A percentile compares a stretch with the other conserved stretches of the same genome.
These are phyloP conservation scores for Nadsonia commutata DNA, from an alignment of 1,139 yeast species.

Conservation along the genomic window DNA sequence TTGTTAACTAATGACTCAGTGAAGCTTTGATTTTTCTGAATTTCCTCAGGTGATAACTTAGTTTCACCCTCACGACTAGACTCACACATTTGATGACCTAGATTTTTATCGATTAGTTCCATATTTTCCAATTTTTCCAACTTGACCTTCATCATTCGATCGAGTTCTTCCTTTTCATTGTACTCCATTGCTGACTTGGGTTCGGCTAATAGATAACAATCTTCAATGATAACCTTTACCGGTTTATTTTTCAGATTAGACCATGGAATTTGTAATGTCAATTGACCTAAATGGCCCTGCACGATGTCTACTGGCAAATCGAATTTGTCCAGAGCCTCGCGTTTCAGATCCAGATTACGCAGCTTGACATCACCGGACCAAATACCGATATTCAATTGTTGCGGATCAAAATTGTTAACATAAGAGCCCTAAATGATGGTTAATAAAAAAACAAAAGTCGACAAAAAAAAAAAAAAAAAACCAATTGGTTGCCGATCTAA, in stretches of 20 bases:
- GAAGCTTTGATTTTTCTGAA: slow-evolving; percentile 56
- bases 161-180: slow-evolving; percentile 51
- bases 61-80: slow-evolving; percentile 20
- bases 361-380: slow-evolving; percentile 97
- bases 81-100: slow-evolving; percentile 4
- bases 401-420: slow-evolving; percentile 90
- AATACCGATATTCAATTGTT: slow-evolving; percentile 85
- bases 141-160: slow-evolving; percentile 53
- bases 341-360: slow-evolving; percentile 57
- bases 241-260: slow-evolving; percentile 87
- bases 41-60: slow-evolving; percentile 27
- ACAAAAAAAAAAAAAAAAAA: background rate
- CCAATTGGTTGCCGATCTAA: background rate
- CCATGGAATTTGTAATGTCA: slow-evolving; percentile 93
- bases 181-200: slow-evolving; percentile 44
- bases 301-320: slow-evolving; percentile 79
- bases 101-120: slow-evolving; percentile 33
- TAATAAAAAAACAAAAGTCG: slow-evolving; percentile 8
- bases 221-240: slow-evolving; percentile 77
- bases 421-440: slow-evolving; percentile 40
- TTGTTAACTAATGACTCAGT: slow-evolving; percentile 80
- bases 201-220: slow-evolving; percentile 67
- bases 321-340: slow-evolving; percentile 73
- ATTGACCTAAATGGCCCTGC: slow-evolving; percentile 81
- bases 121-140: slow-evolving; percentile 51